Base-by-base conservation (phyloP, 306 rosid species). In the Gastrolobium villosum region DNA sequence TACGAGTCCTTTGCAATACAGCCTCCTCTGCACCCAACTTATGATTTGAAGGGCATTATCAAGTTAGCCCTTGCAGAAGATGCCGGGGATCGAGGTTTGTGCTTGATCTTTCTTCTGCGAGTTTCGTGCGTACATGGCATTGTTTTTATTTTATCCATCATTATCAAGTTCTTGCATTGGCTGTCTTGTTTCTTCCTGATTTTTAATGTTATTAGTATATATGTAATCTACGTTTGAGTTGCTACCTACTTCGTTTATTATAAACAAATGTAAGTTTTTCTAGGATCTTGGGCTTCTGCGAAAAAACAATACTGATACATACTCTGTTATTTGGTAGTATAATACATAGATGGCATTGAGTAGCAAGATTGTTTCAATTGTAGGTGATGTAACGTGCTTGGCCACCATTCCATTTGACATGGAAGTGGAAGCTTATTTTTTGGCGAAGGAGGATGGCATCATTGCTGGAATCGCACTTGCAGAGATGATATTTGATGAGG, bases 1-100 rank as follows among this genome's bases (percentile, higher is more conserved):
- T 68, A 74, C 0, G 83, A 88, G 31, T 87, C 94, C 56, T 77
- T 83, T 73, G 79, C 87, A 36, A 68, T 92, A 74, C 80, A 85
- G 86, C 96, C 97, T 82, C 98, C 97, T 6, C 28, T 81, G 57
- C 98, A 90, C 88, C 98, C 98, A 5, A 90, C 98, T 55, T 94
- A 94, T 83, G 97, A 92, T 86, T 78, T 94, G 86, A 79, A 76
- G 68, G 93, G 89, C 37, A 80, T 87, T 70, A 89, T 94, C 83
- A 84, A 92, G 84, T 83, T 85, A 72, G 94, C 97, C 6, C 93
- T 94, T 75, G 86, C 91, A 56, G 98, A 94, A 79, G 98, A 94
- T 77, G 94, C 92, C 7, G 94, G 93, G 70, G 91, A 87, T 78
- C 83, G 31, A 82, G 98, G 98, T 91, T 88, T 63, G 13, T 49